Conservation (phyloP, 805 yeast genomes). For the Suhomyces sp. region DNA sequence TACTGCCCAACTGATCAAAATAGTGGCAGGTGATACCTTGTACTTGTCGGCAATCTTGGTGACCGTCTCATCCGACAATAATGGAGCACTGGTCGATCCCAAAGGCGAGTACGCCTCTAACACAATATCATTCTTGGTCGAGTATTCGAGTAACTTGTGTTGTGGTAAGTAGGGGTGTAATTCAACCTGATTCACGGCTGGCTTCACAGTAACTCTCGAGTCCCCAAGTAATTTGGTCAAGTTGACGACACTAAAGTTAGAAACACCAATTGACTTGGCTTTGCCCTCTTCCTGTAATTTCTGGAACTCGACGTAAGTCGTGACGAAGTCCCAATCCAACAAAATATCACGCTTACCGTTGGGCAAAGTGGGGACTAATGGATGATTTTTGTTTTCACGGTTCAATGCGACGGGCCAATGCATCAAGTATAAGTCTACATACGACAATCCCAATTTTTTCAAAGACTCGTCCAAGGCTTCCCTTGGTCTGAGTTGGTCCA, state of each 20-base stretch:
- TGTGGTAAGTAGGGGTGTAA: conserved; percentile 38
- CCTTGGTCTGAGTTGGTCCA: conserved; percentile 50
- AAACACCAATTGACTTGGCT: conserved; percentile 36
- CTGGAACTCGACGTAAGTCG: conserved; percentile 36
- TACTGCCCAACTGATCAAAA: conserved; percentile 40
- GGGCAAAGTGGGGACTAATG: conserved; percentile 37
- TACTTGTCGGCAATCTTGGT: conserved; percentile 30
- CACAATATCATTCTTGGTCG: conserved; percentile 16
- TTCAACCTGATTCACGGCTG: conserved; percentile 37
- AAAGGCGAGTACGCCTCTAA: conserved; percentile 33
- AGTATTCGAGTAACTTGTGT: conserved; percentile 12
- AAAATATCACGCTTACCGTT: conserved; percentile 23
- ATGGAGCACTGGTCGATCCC: conserved; percentile 37
- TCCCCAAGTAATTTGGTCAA: conserved; percentile 25
- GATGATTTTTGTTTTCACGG: conserved; percentile 3
- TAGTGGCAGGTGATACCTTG: conserved; percentile 32
- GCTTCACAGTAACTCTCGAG: conserved; percentile 20
- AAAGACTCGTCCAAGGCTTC: conserved; percentile 58
- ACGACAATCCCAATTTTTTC: conserved; percentile 62
- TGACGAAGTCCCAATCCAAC: conserved; percentile 27
- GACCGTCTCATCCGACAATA: conserved; percentile 31
- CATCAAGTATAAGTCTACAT: conserved; percentile 72
- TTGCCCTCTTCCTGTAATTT: conserved; percentile 21
- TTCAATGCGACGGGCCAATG: conserved; percentile 68
- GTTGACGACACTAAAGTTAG: conserved; percentile 32